Evolutionary conservation across 352 stramenopile species (phyloP).

Genomic region (Phytophthora foliorum): DNA sequence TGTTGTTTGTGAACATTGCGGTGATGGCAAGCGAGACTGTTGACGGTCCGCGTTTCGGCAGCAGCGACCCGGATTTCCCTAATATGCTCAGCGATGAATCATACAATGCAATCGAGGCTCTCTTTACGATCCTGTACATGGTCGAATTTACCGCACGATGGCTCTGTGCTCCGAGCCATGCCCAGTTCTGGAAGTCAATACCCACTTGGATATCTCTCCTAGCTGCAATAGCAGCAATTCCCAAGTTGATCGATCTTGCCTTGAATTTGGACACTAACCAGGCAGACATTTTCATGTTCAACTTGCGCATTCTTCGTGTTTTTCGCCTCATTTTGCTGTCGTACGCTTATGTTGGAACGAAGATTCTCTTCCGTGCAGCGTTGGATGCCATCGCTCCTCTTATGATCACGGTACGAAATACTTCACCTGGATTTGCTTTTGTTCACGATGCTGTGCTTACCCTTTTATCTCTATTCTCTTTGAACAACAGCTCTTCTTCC

Average conservation of each 20-base stretch:
- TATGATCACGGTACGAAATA: conserved; percentile 52
- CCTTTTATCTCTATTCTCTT: neutral
- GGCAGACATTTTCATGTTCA: conserved; percentile 31
- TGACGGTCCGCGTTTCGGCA: conserved; percentile 60
- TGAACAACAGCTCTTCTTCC: conserved; percentile 51
- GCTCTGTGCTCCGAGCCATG: conserved; percentile 30
- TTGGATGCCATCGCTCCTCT: conserved; percentile 50
- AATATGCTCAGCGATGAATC: conserved; percentile 44
- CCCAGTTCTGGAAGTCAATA: conserved; percentile 43
- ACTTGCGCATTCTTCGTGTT: conserved; percentile 49
- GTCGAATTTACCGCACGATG: conserved; percentile 55
- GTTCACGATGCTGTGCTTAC: too few relatives aligned
- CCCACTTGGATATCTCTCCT: conserved; percentile 46
- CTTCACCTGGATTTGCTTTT: neutral
- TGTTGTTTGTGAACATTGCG: conserved; percentile 50
- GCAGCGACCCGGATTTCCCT: conserved; percentile 50
- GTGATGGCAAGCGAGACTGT: conserved; percentile 57
- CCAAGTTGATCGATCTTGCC: conserved; percentile 19
- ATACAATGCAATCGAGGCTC: conserved; percentile 25
- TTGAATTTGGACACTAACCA: conserved; percentile 1
- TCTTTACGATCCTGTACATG: conserved; percentile 57
- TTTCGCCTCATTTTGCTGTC: conserved; percentile 47
- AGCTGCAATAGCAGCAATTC: conserved; percentile 41
- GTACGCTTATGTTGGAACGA: conserved; percentile 52
- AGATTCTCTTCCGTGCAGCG: conserved; percentile 50